Evolutionary conservation across 1,284 basidiomycete species (phyloP), one percentile per base, ranked within the genome.

Genomic region (Neolentinus lepideus): DNA sequence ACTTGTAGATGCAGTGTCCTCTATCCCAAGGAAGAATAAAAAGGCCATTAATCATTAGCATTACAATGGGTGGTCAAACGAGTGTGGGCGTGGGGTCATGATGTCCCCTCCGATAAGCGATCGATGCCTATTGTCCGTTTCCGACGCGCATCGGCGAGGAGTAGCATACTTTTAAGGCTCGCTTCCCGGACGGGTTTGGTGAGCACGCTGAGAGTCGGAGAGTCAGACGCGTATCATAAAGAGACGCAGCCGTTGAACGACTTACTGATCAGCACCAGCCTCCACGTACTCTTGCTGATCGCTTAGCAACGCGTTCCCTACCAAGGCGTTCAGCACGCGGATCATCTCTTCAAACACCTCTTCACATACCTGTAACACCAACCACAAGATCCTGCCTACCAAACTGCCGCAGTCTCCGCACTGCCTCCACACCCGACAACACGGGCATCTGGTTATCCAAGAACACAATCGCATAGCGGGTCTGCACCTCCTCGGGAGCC

Each of bases 371-470:
- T 16, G 47, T 58, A 3, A 48, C 53, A 4, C 53, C 53, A 47
- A 54, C 53, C 10, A 54, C 45, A 6, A 54, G 21, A 26, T 54
- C 53, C 14, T 25, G 21, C 26, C 53, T 47, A 3, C 53, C 53
- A 6, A 12, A 19, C 22, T 19, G 19, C 11, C 53, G 22, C 53
- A 54, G 53, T 21, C 45, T 19, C 16, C 19, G 9, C 1, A 90
- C 84, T 25, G 84, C 79, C 60, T 87, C 84, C 45, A 93, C 70
- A n/a, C 92, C 92, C 53, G 86, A 87, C 75, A 91, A 78, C 45
- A 90, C 76, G 2, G 90, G 92, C 89, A 90, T 91, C 69, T 91
- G 89, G 66, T 94, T 94, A 64, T 94, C 92, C 65, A 94, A 70
- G 69, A 94, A 94, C 25, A 91, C 76, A 2, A 91, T 77, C 56